These are phyloP conservation scores for Yarrowia alimentaria DNA, from an alignment of 805 yeast species.

Conservation along the genomic window DNA sequence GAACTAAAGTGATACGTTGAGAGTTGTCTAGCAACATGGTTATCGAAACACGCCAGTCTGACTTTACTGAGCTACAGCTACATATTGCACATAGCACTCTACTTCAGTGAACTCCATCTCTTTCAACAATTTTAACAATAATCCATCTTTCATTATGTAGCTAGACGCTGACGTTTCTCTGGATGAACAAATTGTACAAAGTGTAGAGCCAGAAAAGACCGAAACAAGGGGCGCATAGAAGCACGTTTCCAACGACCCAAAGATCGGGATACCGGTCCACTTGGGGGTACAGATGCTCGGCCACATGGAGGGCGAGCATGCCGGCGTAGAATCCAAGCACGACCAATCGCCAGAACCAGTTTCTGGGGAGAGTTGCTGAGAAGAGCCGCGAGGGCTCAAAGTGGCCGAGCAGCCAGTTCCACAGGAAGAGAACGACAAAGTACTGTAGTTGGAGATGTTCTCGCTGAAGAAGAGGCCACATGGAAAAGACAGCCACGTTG, in stretches of 20 bases:
- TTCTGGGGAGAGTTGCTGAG: slow-evolving; percentile 46
- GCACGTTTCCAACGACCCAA: slow-evolving; percentile 75
- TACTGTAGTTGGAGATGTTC: slow-evolving; percentile 78
- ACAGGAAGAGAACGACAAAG: slow-evolving; percentile 54
- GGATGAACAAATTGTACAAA: slow-evolving; percentile 51
- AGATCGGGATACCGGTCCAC: slow-evolving; percentile 65
- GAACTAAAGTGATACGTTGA: no score
- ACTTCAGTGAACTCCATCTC: no score
- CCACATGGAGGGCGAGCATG: slow-evolving; percentile 51
- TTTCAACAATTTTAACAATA: no score
- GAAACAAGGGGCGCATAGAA: slow-evolving; percentile 75
- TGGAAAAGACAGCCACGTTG: slow-evolving; percentile 77
- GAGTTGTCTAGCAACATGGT: no score
- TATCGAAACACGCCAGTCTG: no score
- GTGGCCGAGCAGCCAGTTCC: slow-evolving; percentile 79
- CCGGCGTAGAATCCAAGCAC: slow-evolving; percentile 55
- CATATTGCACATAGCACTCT: no score
- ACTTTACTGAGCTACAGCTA: no score
- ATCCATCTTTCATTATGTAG: no score
- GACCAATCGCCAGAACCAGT: slow-evolving; percentile 49
- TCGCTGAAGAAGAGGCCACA: slow-evolving; percentile 80
- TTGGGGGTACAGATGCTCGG: slow-evolving; percentile 47
- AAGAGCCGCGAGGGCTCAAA: slow-evolving; percentile 35
- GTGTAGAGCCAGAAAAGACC: slow-evolving; percentile 79
- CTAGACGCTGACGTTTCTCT: background rate